Evolutionary conservation across 305 asterid genomes (phyloP).

Genomic region (Salvia sclarea): DNA sequence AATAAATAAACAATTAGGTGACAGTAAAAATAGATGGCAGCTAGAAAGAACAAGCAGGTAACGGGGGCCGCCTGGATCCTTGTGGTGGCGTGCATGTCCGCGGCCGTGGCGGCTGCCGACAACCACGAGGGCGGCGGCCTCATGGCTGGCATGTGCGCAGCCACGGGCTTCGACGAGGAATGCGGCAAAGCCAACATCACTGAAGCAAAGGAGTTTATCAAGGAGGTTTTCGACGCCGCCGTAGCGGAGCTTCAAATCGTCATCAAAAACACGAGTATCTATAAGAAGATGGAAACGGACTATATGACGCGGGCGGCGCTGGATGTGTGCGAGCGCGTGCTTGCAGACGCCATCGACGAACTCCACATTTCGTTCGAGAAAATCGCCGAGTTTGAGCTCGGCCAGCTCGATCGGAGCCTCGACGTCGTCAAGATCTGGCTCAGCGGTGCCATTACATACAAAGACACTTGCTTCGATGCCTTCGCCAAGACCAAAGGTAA

Average conservation of each 20-base stretch:
- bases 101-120: background rate
- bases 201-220: conserved; percentile 63
- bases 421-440: conserved; percentile 78
- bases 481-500: conserved; percentile 65
- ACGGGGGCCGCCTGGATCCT: conserved; percentile 43
- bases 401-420: conserved; percentile 42
- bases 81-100: conserved; percentile 45
- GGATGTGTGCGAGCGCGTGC: conserved; percentile 51
- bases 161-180: conserved; percentile 57
- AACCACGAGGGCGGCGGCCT: too few species aligned
- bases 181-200: conserved; percentile 50
- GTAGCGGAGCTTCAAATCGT: conserved; percentile 41
- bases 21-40: too few species aligned
- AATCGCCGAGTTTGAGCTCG: conserved; percentile 40
- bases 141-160: background rate
- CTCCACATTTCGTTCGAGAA: conserved; percentile 55
- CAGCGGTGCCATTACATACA: conserved; percentile 65
- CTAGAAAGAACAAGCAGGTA: conserved; percentile 47
- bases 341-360: conserved; percentile 60
- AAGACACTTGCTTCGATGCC: conserved; percentile 77
- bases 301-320: conserved; percentile 53
- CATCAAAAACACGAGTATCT: conserved; percentile 40
- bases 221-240: conserved; percentile 49
- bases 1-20: too few species aligned
- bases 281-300: conserved; percentile 49